Evolutionary conservation across 1,139 yeast species (phyloP).

Genomic region (Pichia sp.): DNA sequence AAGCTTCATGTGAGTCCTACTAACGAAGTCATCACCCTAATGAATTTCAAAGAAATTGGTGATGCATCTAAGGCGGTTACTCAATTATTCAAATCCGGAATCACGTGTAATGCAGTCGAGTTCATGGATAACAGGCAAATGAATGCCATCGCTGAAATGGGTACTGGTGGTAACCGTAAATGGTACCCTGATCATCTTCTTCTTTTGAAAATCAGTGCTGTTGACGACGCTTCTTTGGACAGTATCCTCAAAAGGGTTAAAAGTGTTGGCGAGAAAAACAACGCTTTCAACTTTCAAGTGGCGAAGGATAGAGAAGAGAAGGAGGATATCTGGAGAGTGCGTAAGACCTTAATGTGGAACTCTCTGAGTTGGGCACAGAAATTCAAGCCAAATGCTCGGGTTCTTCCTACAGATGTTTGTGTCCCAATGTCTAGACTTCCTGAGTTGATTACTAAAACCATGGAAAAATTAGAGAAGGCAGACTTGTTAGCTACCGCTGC

Average conservation of each 20-base stretch:
- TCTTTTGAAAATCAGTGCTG: slow-evolving; percentile 68
- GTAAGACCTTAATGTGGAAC: slow-evolving; percentile 41
- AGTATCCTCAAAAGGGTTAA: slow-evolving; percentile 20
- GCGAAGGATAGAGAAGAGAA: slow-evolving; percentile 30
- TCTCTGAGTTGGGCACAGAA: slow-evolving; percentile 31
- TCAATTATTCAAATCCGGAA: slow-evolving; percentile 44
- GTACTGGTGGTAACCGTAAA: slow-evolving; percentile 35
- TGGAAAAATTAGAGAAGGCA: slow-evolving; percentile 37
- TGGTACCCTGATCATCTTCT: slow-evolving; percentile 79
- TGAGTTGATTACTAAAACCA: slow-evolving; percentile 39
- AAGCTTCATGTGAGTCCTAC: slow-evolving; percentile 52
- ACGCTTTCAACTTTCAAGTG: slow-evolving; percentile 27
- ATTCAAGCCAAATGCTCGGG: slow-evolving; percentile 39
- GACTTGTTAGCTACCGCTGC: slow-evolving; percentile 45
- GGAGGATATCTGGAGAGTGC: slow-evolving; percentile 37
- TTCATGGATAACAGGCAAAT: slow-evolving; percentile 62
- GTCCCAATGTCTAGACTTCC: slow-evolving; percentile 47
- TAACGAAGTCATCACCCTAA: slow-evolving; percentile 48
- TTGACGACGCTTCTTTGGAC: slow-evolving; percentile 22
- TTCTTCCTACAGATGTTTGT: slow-evolving; percentile 54
- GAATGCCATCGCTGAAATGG: slow-evolving; percentile 52
- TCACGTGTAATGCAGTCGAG: slow-evolving; percentile 58
- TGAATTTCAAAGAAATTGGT: slow-evolving; percentile 45
- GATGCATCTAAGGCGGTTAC: slow-evolving; percentile 58
- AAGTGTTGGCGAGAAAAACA: slow-evolving; percentile 20